These are phyloP conservation scores for Rauvolfia tetraphylla DNA, from an alignment of 257 asterid genomes.

Conservation along the genomic window DNA sequence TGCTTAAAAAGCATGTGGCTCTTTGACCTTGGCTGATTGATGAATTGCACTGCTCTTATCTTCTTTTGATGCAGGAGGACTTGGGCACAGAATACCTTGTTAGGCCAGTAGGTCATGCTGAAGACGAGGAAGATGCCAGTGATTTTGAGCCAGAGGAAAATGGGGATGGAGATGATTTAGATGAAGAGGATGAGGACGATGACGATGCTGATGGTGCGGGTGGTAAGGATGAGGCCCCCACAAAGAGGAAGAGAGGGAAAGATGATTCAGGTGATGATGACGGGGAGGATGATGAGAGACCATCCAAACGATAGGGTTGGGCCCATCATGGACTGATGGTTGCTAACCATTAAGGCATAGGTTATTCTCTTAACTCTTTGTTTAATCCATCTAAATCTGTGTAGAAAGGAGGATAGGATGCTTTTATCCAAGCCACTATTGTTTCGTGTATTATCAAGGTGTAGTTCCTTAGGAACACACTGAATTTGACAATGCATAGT, in stretches of 20 bases:
- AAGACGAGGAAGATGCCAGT: conserved; percentile 86
- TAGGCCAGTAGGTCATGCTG: conserved; percentile 68
- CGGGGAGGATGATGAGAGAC: conserved; percentile 74
- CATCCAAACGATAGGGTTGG: conserved; percentile 62
- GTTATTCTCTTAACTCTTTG: conserved; percentile 4
- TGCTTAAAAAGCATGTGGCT: too few relatives aligned
- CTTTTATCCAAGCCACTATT: conserved; percentile 8
- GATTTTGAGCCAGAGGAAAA: conserved; percentile 83
- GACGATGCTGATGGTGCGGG: conserved; percentile 41
- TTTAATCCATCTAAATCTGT: conserved; percentile 16
- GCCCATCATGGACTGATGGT: background rate
- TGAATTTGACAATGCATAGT: conserved; percentile 17
- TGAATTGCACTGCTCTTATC: background rate
- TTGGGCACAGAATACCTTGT: conserved; percentile 84
- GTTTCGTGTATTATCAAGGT: conserved; percentile 34
- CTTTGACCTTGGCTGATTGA: background rate
- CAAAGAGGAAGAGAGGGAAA: conserved; percentile 81
- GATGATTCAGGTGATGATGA: conserved; percentile 59
- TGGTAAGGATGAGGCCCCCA: conserved; percentile 53
- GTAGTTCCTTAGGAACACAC: conserved; percentile 29
- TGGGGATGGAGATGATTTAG: conserved; percentile 51
- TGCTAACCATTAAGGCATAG: conserved; percentile 13
- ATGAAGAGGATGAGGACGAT: conserved; percentile 40
- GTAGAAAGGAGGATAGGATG: conserved; percentile 12
- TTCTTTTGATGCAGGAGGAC: conserved; percentile 49